Conservation (phyloP, 805 yeast genomes). For the Ogataea ganodermae region DNA sequence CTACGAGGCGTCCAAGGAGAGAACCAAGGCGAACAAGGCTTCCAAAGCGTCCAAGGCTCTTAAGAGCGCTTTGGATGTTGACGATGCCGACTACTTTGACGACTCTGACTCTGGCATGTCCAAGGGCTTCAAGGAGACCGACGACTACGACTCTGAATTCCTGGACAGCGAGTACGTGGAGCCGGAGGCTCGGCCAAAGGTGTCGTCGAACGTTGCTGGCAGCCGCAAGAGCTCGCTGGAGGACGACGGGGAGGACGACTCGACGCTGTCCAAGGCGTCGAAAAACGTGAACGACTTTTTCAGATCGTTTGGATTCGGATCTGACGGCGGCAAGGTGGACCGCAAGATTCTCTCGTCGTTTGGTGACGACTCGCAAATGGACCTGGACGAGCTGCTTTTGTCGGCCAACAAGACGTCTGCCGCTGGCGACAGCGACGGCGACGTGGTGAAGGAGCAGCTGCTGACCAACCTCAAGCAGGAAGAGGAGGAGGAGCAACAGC, state of each 20-base stretch:
- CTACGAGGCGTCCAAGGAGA: slow-evolving; percentile 6
- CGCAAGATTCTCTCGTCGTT: slow-evolving; percentile 19
- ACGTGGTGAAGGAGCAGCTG: slow-evolving; percentile 10
- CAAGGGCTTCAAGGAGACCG: slow-evolving; percentile 31
- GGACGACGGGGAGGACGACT: slow-evolving; percentile 3
- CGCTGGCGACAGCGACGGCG: not conserved
- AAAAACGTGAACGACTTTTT: slow-evolving; percentile 22
- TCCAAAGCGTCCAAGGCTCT: not conserved
- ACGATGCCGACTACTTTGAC: slow-evolving; percentile 29
- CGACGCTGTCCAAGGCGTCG: slow-evolving; percentile 12
- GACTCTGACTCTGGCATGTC: slow-evolving; percentile 22
- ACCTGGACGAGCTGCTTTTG: slow-evolving; percentile 13
- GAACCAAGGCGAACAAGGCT: not conserved
- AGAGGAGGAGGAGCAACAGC: slow-evolving; percentile 9
- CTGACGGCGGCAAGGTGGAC: slow-evolving; percentile 14
- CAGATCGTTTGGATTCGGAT: slow-evolving; percentile 22
- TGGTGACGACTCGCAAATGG: slow-evolving; percentile 24
- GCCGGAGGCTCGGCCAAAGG: slow-evolving; percentile 9
- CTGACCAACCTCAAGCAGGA: slow-evolving; percentile 15
- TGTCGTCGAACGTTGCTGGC: slow-evolving; percentile 1
- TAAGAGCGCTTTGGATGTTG: slow-evolving; percentile 5
- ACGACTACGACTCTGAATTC: slow-evolving; percentile 17
- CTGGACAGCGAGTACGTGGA: slow-evolving; percentile 10
- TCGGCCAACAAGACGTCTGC: slow-evolving; percentile 5
- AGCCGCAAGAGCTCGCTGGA: slow-evolving; percentile 1